These are phyloP conservation scores for Triticum dicoccoides DNA, from an alignment of 176 grass and related monocot species.

Conservation along the genomic window DNA sequence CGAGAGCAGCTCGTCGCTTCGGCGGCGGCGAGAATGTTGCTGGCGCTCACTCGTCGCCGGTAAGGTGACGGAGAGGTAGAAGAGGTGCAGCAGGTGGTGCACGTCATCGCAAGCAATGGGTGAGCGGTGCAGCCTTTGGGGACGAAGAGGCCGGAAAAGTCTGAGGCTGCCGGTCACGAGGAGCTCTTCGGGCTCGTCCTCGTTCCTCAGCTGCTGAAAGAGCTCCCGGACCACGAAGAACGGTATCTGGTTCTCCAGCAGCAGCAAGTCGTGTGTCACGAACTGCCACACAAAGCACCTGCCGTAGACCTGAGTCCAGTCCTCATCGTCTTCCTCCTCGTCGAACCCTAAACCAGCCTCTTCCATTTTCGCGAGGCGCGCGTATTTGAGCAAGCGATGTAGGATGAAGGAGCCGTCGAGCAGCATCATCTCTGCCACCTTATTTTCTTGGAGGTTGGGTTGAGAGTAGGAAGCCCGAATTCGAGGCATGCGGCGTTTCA, in stretches of 20 bases:
- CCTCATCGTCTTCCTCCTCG: neutral
- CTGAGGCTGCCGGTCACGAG: neutral
- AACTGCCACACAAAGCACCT: neutral
- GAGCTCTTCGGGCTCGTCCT: neutral
- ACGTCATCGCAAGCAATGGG: neutral
- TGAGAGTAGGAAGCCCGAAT: no score
- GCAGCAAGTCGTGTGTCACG: neutral
- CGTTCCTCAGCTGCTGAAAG: neutral
- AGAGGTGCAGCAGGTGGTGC: neutral
- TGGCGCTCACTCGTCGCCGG: neutral
- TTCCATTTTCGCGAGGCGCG: no score
- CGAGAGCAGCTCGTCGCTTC: neutral
- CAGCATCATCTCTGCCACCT: no score
- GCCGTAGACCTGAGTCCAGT: neutral
- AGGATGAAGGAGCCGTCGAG: no score
- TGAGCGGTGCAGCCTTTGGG: neutral
- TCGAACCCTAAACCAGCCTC: no score
- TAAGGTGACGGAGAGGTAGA: neutral
- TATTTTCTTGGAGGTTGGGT: no score
- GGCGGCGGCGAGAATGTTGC: neutral
- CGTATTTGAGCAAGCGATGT: no score
- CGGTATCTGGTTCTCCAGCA: neutral
- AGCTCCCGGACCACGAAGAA: neutral
- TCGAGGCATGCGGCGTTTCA: no score
- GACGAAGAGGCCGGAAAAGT: neutral